phyloP scores from a whole-genome alignment of 768 basidiomycete genomes.

The Leucocoprinus birnbaumii region DNA sequence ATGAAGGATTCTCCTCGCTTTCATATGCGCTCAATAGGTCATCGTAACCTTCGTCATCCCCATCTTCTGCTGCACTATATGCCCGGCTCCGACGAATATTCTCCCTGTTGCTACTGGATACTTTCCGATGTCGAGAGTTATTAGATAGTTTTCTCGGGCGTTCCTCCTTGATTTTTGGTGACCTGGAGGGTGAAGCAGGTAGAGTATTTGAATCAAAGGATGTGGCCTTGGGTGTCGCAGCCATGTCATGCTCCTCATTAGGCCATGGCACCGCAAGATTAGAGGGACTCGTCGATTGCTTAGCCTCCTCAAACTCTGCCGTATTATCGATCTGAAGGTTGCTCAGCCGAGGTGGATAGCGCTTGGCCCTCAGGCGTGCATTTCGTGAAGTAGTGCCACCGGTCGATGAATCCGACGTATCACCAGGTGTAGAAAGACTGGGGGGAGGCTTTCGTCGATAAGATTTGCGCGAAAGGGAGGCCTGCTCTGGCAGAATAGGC shows the following conservation, averaged over 20 bases:
- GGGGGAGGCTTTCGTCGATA: conserved; percentile 19
- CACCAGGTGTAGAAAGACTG: conserved; percentile 22
- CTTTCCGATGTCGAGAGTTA: conserved; percentile 42
- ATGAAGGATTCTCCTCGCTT: conserved; percentile 51
- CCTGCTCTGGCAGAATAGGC: conserved; percentile 1
- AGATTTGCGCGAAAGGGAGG: neutral
- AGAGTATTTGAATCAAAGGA: conserved; percentile 39
- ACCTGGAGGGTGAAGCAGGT: conserved; percentile 24
- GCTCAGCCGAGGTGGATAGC: conserved; percentile 41
- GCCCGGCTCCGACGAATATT: conserved; percentile 31
- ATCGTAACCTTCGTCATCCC: conserved; percentile 76
- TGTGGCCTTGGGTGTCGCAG: conserved; percentile 55
- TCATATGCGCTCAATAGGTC: conserved; percentile 80
- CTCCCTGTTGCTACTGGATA: conserved; percentile 41
- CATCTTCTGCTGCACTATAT: conserved; percentile 71
- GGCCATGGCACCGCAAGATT: conserved; percentile 52
- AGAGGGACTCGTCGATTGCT: conserved; percentile 39
- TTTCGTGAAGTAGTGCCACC: conserved; percentile 31
- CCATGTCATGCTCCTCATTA: conserved; percentile 43
- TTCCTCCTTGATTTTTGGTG: conserved; percentile 25
- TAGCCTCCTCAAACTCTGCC: conserved; percentile 13
- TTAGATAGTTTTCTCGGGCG: conserved; percentile 28
- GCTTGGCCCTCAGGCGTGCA: conserved; percentile 52
- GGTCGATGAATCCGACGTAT: conserved; percentile 52
- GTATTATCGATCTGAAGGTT: conserved; percentile 44